Evolutionary conservation across 2,329 filamentous ascomycete species (phyloP), one percentile per base, ranked within the genome.

Genomic region (Fusarium devonianum): DNA sequence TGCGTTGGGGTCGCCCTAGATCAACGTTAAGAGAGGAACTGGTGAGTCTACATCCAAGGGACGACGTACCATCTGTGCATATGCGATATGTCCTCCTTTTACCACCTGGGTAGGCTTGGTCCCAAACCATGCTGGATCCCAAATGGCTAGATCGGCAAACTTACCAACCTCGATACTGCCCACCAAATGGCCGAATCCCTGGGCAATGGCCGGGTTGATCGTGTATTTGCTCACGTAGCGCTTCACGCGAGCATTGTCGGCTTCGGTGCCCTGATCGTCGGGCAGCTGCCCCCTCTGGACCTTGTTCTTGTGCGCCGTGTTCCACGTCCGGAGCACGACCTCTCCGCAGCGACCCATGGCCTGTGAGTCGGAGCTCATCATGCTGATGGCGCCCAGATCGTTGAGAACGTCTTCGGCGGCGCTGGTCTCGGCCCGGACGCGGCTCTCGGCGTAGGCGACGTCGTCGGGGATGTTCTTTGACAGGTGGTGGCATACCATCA

Each of bases 291-390:
- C 93, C 7, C 92, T 83, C 74, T 97, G 92, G 13, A 86, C 69
- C 73, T 96, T 96, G 71, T 97, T 97, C 82, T 97, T 97, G 75
- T 97, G 91, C 1, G 93, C 93, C 3, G 93, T 97, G 73, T 97
- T 92, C 93, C 93, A 97, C 0, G 93, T 97, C 10, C 93, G 84
- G 17, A 95, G 78, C 53, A 97, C 85, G 43, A 97, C 93, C 75
- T 97, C 93, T 58, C 93, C 93, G 69, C 91, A 96, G 39, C 93
- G 88, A 47, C 93, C 93, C 93, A 97, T 97, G 64, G 93, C 93
- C 74, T 97, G 93, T 0, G 89, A 93, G 74, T 97, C 93, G 1
- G 88, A 92, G 52, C 86, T 91, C 90, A 97, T 96, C 92, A 97
- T 97, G 71, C 87, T 92, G 72, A 97, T 97, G 57, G 93, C 93